A percentile compares a stretch with the other conserved stretches of the same genome.
phyloP scores from a whole-genome alignment of 1,284 basidiomycete genomes.

The Cryptococcus maquisensis region DNA sequence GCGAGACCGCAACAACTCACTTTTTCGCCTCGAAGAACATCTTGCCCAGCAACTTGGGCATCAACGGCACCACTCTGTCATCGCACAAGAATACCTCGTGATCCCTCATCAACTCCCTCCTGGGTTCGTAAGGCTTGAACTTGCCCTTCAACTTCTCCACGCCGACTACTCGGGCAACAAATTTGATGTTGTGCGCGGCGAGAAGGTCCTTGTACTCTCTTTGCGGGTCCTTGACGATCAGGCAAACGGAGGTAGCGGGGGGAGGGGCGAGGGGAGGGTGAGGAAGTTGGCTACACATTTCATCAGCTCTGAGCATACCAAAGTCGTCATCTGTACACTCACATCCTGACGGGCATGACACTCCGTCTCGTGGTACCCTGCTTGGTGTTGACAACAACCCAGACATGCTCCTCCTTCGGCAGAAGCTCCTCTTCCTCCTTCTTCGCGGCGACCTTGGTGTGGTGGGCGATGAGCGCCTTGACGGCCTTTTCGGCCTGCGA shows the following conservation, averaged over 20 bases:
- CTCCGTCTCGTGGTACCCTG: conserved; percentile 68
- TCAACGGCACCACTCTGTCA: conserved; percentile 77
- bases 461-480: conserved; percentile 67
- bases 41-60: conserved; percentile 81
- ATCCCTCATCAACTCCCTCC: conserved; percentile 77
- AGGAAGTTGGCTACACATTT: conserved; percentile 51
- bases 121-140: conserved; percentile 87
- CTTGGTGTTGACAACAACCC: conserved; percentile 81
- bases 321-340: conserved; percentile 66
- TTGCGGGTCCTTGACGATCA: conserved; percentile 94
- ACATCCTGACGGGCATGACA: conserved; percentile 82
- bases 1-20: too few relatives aligned
- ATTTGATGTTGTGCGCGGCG: conserved; percentile 66
- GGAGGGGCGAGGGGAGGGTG: conserved; percentile 68
- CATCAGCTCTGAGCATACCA: not conserved
- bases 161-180: conserved; percentile 88
- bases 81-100: conserved; percentile 92
- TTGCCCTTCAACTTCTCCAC: conserved; percentile 84
- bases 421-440: conserved; percentile 73
- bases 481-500: conserved; percentile 74
- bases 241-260: conserved; percentile 74
- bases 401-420: conserved; percentile 74
- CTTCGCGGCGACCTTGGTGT: conserved; percentile 60
- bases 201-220: conserved; percentile 92
- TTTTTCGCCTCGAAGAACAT: conserved; percentile 95